phyloP scores from a whole-genome alignment of 495 filamentous ascomycete genomes.

The Physcia stellaris region DNA sequence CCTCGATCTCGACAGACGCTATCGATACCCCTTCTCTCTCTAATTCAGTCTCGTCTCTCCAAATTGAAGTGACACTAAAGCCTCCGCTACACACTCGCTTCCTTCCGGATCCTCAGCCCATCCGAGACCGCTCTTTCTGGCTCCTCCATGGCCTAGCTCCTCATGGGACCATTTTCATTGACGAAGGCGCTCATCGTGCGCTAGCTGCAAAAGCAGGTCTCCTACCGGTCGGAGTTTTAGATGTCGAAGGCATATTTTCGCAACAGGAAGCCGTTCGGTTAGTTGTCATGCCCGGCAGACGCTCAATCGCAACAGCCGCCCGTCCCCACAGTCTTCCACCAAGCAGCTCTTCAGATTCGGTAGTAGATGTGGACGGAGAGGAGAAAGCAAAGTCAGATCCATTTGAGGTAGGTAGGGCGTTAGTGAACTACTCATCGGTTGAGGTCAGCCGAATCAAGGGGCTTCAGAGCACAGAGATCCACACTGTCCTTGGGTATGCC shows the following conservation, averaged over 20 bases:
- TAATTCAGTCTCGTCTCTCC: slow-evolving; percentile 22
- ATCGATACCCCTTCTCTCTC: slow-evolving; percentile 22
- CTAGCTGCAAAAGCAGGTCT: slow-evolving; percentile 74
- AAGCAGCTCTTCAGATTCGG: neutral
- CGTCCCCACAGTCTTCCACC: neutral
- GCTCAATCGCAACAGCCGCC: slow-evolving; percentile 1
- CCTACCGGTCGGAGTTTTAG: slow-evolving; percentile 79
- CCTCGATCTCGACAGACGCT: slow-evolving; percentile 11
- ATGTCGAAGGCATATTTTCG: slow-evolving; percentile 72
- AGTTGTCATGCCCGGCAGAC: slow-evolving; percentile 44
- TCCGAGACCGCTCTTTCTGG: slow-evolving; percentile 93
- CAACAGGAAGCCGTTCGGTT: slow-evolving; percentile 86
- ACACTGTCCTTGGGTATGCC: slow-evolving; percentile 67
- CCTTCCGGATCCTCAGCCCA: slow-evolving; percentile 70
- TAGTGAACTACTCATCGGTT: slow-evolving; percentile 80
- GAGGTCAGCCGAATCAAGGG: slow-evolving; percentile 81
- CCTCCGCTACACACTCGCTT: slow-evolving; percentile 85
- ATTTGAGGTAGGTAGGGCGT: slow-evolving; percentile 75
- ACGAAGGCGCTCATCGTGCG: slow-evolving; percentile 70
- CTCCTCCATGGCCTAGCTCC: slow-evolving; percentile 87
- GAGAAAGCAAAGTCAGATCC: slow-evolving; percentile 34
- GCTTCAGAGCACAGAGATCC: slow-evolving; percentile 66
- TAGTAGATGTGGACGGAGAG: slow-evolving; percentile 5
- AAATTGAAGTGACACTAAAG: slow-evolving; percentile 13
- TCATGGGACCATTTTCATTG: slow-evolving; percentile 84